Percentiles rank a stretch among this genome's conserved stretches.
Evolutionary conservation across 2,329 filamentous ascomycete species (phyloP).

Genomic region (Alternaria postmessia): DNA sequence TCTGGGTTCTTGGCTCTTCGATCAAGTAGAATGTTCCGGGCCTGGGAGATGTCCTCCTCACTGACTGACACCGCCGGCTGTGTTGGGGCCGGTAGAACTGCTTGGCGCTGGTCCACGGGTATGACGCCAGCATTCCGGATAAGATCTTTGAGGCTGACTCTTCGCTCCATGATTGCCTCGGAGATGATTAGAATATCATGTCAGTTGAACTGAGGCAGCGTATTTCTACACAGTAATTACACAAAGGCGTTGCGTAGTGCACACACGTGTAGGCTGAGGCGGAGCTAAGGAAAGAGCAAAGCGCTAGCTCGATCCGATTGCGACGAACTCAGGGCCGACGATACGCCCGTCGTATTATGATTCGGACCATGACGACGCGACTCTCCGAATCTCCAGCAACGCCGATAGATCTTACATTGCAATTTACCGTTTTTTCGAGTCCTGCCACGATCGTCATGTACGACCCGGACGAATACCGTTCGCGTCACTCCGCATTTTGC

Average conservation of each 20-base stretch:
- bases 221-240: constrained; percentile 1
- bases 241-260: constrained; percentile 13
- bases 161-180: constrained; percentile 32
- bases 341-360: constrained; percentile 1
- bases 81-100: constrained; percentile 43
- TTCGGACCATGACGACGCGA: constrained; percentile 12
- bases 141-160: constrained; percentile 41
- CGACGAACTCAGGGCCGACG: constrained; percentile 8
- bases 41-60: constrained; percentile 43
- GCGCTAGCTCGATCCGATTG: constrained; percentile 17
- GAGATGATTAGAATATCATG: constrained; percentile 10
- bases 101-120: constrained; percentile 34
- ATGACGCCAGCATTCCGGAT: constrained; percentile 41
- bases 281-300: constrained; percentile 18
- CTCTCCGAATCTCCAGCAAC: constrained; percentile 1
- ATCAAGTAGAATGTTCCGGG: constrained; percentile 41
- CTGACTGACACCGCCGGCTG: constrained; percentile 40
- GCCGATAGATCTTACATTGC: neutral
- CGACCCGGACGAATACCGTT: neutral
- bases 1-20: constrained; percentile 42
- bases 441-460: neutral
- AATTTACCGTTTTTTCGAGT: neutral
- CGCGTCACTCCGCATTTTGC: neutral
- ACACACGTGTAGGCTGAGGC: constrained; percentile 29
- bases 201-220: constrained; percentile 1